A percentile compares a stretch with the other conserved stretches of the same genome.
These are phyloP conservation scores for Neobulgaria alba DNA, from an alignment of 2,329 filamentous ascomycete species.

Conservation along the genomic window DNA sequence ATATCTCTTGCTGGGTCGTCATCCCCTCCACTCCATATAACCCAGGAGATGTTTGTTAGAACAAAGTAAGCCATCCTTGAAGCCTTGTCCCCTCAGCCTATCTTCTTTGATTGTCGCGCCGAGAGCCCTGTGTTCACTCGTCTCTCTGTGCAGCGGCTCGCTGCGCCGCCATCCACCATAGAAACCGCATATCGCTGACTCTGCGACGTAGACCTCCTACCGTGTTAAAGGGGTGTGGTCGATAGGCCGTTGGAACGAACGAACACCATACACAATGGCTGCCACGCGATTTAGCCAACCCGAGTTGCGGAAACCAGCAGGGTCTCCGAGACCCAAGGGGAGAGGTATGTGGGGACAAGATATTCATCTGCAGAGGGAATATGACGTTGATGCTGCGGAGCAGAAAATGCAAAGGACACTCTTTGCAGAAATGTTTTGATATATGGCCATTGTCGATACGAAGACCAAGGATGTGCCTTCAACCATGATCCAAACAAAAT, in stretches of 20 bases:
- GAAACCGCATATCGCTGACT: no score
- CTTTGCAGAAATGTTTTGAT: constrained; percentile 89
- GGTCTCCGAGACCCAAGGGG: constrained; percentile 48
- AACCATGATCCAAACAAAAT: constrained; percentile 72
- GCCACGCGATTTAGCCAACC: constrained; percentile 26
- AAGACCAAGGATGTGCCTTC: constrained; percentile 82
- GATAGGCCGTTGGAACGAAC: constrained; percentile 21
- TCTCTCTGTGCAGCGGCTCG: no score
- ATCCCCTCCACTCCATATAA: background rate
- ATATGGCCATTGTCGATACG: constrained; percentile 86
- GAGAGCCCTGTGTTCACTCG: no score
- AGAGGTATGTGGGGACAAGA: constrained; percentile 38
- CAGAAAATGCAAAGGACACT: constrained; percentile 73
- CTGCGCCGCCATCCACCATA: no score
- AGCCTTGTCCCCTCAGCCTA: background rate
- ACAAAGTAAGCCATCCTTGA: background rate
- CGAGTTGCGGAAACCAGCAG: constrained; percentile 33
- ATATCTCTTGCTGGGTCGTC: background rate
- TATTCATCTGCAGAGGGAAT: background rate
- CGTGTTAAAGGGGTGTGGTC: constrained; percentile 25
- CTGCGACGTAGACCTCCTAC: constrained; percentile 27
- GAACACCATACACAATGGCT: constrained; percentile 21
- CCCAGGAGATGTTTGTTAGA: constrained; percentile 1
- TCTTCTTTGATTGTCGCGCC: background rate
- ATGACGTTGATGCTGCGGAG: constrained; percentile 15